Evolutionary conservation across 2,329 filamentous ascomycete species (phyloP).

Genomic region (Alternaria brassicae): DNA sequence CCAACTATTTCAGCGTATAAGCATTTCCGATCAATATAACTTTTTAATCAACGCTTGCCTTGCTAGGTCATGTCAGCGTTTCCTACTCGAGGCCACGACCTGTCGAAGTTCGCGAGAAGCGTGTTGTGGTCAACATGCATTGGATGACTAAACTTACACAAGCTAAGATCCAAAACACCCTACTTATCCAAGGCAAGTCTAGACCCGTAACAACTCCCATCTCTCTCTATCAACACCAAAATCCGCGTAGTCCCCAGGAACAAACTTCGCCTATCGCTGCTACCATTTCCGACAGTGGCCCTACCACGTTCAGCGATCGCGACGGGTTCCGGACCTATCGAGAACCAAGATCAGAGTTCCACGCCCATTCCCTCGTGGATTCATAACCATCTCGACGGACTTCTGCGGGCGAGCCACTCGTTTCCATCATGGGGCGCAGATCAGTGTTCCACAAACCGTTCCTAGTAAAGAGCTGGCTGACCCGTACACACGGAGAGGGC

Average conservation of each 20-base stretch:
- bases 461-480: not conserved
- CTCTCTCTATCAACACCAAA: not conserved
- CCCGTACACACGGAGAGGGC: not conserved
- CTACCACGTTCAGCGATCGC: not conserved
- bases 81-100: too few species aligned
- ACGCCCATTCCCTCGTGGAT: too few species aligned
- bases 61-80: not conserved
- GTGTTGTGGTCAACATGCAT: not conserved
- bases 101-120: not conserved
- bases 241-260: not conserved
- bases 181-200: not conserved
- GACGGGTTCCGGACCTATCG: not conserved
- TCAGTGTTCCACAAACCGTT: too few species aligned
- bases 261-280: not conserved
- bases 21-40: not conserved
- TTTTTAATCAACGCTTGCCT: not conserved
- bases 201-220: not conserved
- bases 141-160: not conserved
- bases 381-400: too few species aligned
- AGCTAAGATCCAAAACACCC: too few species aligned
- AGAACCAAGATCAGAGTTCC: not conserved
- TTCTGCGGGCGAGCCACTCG: too few species aligned
- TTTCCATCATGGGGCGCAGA: too few species aligned
- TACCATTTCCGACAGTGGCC: rapidly evolving
- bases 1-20: not conserved